Percentiles rank a stretch among this genome's conserved stretches.
Conservation (phyloP, 1,284 basidiomycete genomes). For the Apiotrichum gamsii region DNA sequence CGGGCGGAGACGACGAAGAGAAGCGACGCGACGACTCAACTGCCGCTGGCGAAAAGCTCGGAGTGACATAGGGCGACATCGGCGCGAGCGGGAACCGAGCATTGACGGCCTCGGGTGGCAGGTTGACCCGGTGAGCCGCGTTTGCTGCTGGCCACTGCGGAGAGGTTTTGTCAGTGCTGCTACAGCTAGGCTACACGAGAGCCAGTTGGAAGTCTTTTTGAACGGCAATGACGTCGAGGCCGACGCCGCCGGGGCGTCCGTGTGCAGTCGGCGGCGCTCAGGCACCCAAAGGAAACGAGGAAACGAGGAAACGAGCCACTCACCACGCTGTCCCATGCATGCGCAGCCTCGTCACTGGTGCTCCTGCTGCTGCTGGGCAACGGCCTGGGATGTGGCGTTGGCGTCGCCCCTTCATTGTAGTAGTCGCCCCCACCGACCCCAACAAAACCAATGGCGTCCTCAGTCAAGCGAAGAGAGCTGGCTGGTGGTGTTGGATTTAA, state of each 20-base stretch:
- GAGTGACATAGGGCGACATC: conserved; percentile 40
- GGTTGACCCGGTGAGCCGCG: conserved; percentile 14
- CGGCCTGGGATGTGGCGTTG: no score
- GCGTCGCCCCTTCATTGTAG: no score
- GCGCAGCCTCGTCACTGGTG: conserved; percentile 13
- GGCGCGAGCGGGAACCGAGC: conserved; percentile 36
- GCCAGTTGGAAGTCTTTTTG: no score
- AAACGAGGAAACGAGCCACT: conserved; percentile 20
- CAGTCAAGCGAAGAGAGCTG: conserved; percentile 10
- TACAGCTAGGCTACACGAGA: no score
- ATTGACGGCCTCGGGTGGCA: conserved; percentile 13
- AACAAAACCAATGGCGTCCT: background rate
- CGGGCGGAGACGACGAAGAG: conserved; percentile 6
- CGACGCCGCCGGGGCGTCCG: no score
- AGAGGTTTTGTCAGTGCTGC: background rate
- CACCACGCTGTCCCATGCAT: conserved; percentile 46
- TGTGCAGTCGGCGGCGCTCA: background rate
- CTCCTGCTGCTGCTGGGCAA: background rate
- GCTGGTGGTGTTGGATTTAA: conserved; percentile 27
- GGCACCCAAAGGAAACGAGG: no score
- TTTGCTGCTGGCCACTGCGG: conserved; percentile 37
- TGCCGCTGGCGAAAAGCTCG: conserved; percentile 36
- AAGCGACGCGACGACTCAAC: conserved; percentile 13
- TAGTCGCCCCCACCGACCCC: no score
- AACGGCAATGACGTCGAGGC: no score